Evolutionary conservation across 208 protist genomes (phyloP).

Genomic region (Leishmania guyanensis): DNA sequence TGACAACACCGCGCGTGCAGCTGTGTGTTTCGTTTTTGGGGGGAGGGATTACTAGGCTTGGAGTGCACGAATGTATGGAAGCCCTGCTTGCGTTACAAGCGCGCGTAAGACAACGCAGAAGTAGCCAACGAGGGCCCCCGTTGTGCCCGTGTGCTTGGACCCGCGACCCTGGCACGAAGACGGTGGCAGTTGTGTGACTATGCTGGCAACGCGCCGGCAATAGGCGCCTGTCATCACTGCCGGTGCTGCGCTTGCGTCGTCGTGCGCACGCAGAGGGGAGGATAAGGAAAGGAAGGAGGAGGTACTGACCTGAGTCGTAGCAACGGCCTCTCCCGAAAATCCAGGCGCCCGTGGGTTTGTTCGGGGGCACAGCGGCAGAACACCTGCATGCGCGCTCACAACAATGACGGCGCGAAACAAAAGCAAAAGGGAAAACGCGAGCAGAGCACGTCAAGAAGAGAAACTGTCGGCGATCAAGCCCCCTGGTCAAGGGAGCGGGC

Average conservation of each 20-base stretch:
- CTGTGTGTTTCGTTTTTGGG: background rate
- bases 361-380: background rate
- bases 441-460: background rate
- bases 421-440: background rate
- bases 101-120: background rate
- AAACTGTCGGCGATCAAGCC: too few species aligned
- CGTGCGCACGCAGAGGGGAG: background rate
- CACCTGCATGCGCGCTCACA: background rate
- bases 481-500: too few species aligned
- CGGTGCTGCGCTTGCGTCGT: background rate
- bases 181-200: background rate
- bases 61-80: background rate
- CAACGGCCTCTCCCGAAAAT: too few species aligned
- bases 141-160: background rate
- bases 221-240: background rate
- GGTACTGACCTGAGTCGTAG: background rate
- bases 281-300: background rate
- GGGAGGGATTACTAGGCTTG: background rate
- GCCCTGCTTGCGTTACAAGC: background rate
- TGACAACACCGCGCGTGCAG: background rate
- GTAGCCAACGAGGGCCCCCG: background rate
- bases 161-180: background rate
- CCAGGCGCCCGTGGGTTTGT: background rate
- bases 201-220: background rate
- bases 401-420: conserved; percentile 13